These are phyloP conservation scores for Russula ochroleuca DNA, from an alignment of 768 basidiomycete genomes.

Conservation along the genomic window DNA sequence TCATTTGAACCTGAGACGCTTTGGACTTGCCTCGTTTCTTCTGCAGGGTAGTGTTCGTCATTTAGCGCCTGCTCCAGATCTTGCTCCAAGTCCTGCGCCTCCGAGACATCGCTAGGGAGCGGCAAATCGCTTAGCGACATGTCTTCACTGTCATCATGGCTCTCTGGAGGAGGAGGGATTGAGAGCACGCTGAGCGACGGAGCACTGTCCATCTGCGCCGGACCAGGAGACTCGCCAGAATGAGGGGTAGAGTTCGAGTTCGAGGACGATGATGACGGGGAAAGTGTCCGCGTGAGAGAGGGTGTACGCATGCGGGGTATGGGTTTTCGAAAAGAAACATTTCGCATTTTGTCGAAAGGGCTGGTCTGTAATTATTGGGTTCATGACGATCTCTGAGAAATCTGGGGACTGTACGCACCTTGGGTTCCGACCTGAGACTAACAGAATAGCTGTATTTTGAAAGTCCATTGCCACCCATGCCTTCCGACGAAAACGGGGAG, in stretches of 20 bases:
- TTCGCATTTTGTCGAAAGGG: slow-evolving; percentile 58
- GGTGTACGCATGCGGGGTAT: slow-evolving; percentile 55
- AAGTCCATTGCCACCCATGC: slow-evolving; percentile 34
- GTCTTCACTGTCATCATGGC: slow-evolving; percentile 16
- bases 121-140: slow-evolving; percentile 16
- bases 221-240: slow-evolving; percentile 20
- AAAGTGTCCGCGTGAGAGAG: slow-evolving; percentile 59
- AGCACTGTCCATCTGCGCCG: background rate
- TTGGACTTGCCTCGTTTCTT: background rate
- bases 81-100: slow-evolving; percentile 13
- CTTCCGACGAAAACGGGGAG: slow-evolving; percentile 42
- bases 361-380: slow-evolving; percentile 45
- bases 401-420: slow-evolving; percentile 37
- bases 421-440: slow-evolving; percentile 56
- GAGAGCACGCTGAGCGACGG: slow-evolving; percentile 22
- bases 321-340: slow-evolving; percentile 55
- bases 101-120: slow-evolving; percentile 17
- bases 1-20: slow-evolving; percentile 1
- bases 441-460: slow-evolving; percentile 55
- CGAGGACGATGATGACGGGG: slow-evolving; percentile 53
- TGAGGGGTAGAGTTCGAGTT: slow-evolving; percentile 63
- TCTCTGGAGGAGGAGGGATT: slow-evolving; percentile 24
- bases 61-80: slow-evolving; percentile 14
- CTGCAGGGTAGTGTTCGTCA: slow-evolving; percentile 4
- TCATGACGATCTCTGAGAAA: background rate